Conservation (phyloP, 306 rosid genomes). For the Vigna mungo region DNA sequence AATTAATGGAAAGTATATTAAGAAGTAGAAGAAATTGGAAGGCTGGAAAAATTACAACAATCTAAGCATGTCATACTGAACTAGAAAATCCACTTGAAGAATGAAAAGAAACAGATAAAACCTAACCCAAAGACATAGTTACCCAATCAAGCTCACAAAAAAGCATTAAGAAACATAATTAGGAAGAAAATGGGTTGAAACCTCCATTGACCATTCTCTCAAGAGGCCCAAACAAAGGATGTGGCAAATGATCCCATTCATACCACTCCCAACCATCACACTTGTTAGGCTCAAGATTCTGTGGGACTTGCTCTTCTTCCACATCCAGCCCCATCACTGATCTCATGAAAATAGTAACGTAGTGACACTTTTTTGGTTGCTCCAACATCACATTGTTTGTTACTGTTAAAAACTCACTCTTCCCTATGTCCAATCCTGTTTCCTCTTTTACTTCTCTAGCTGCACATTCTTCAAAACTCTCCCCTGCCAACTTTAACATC, state of each 20-base stretch:
- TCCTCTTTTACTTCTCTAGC: slow-evolving; percentile 84
- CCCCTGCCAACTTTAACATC: slow-evolving; percentile 52
- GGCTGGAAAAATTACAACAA: too few relatives aligned
- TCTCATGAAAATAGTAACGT: slow-evolving; percentile 65
- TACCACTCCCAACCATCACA: slow-evolving; percentile 91
- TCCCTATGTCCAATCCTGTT: slow-evolving; percentile 59
- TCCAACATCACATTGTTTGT: slow-evolving; percentile 58
- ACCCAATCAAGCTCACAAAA: background rate
- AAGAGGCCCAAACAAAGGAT: slow-evolving; percentile 73
- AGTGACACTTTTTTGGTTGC: slow-evolving; percentile 62
- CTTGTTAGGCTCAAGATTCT: slow-evolving; percentile 68
- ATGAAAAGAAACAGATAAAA: too few relatives aligned
- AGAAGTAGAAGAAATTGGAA: too few relatives aligned
- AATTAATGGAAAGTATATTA: too few relatives aligned
- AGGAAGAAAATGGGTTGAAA: slow-evolving; percentile 63
- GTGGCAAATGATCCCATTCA: slow-evolving; percentile 64
- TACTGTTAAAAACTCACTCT: slow-evolving; percentile 58
- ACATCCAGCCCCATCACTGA: slow-evolving; percentile 43
- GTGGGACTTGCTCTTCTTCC: slow-evolving; percentile 46
- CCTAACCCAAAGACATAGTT: background rate
- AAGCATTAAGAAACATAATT: background rate
- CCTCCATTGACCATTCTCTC: slow-evolving; percentile 56
- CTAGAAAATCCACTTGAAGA: too few relatives aligned
- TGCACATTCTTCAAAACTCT: slow-evolving; percentile 81
- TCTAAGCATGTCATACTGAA: too few relatives aligned